Percentiles rank a stretch among this genome's conserved stretches.
These are phyloP conservation scores for Xylariaceae sp. DNA, from an alignment of 2,329 filamentous ascomycete genomes.

Conservation along the genomic window DNA sequence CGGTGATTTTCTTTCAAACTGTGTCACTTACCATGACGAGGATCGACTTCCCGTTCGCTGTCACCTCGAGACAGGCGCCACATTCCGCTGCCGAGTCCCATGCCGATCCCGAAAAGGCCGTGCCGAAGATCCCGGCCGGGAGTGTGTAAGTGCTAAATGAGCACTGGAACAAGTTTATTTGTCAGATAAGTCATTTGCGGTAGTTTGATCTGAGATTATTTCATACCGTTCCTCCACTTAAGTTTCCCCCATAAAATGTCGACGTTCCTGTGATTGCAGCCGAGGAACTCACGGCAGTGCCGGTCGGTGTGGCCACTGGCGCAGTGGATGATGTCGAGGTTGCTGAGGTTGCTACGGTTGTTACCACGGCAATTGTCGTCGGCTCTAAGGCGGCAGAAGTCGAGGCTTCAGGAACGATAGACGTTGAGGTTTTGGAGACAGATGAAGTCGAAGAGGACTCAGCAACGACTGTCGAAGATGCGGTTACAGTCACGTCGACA, in stretches of 20 bases:
- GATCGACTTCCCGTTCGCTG: slow-evolving; percentile 52
- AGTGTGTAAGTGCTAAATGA: slow-evolving; percentile 61
- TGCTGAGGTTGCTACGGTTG: too few species aligned
- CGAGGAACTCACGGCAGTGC: slow-evolving; percentile 3
- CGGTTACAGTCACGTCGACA: neutral
- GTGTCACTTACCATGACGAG: slow-evolving; percentile 57
- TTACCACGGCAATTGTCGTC: too few species aligned
- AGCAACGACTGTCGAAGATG: neutral
- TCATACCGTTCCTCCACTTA: slow-evolving; percentile 56
- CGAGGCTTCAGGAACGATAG: neutral
- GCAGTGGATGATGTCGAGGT: neutral
- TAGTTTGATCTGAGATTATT: too few species aligned
- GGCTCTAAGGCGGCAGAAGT: neutral
- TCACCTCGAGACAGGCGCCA: slow-evolving; percentile 59
- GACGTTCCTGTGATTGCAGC: slow-evolving; percentile 36
- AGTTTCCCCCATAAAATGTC: slow-evolving; percentile 53
- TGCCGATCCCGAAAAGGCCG: slow-evolving; percentile 54
- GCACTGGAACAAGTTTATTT: too few species aligned
- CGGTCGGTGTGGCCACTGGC: neutral
- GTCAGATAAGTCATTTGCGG: too few species aligned
- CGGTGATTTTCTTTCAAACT: neutral
- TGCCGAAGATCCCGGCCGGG: slow-evolving; percentile 55
- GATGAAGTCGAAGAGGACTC: neutral
- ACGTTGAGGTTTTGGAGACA: neutral
- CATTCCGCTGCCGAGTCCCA: slow-evolving; percentile 57